Conservation (phyloP, 441 rosid genomes). For the Mallotus japonicus region DNA sequence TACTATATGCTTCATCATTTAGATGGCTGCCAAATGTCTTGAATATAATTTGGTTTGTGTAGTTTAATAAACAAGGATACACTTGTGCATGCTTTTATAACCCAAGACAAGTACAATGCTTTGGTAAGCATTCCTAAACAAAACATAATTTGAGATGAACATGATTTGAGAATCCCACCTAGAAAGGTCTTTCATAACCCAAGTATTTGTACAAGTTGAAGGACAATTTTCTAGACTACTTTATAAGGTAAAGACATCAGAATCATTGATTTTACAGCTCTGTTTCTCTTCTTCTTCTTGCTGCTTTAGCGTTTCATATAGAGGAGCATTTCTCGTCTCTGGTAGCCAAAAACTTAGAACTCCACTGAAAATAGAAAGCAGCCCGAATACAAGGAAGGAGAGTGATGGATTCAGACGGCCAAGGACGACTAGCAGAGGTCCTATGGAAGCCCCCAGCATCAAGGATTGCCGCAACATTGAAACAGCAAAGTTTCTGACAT, state of each 20-base stretch:
- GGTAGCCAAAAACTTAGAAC: slow-evolving; percentile 51
- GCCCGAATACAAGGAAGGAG: slow-evolving; percentile 50
- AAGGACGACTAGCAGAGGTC: slow-evolving; percentile 53
- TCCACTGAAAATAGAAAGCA: slow-evolving; percentile 49
- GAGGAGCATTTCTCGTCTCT: slow-evolving; percentile 59
- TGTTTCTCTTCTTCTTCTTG: slow-evolving; percentile 49
- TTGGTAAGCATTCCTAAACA: too few species aligned
- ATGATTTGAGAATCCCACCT: too few species aligned
- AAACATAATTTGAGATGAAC: too few species aligned
- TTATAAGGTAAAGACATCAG: neutral
- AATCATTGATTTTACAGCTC: slow-evolving; percentile 14
- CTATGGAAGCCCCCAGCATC: slow-evolving; percentile 68
- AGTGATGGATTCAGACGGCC: slow-evolving; percentile 49
- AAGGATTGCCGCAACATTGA: slow-evolving; percentile 56
- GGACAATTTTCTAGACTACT: too few species aligned
- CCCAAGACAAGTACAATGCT: too few species aligned
- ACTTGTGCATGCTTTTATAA: too few species aligned
- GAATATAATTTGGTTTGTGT: neutral
- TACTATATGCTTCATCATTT: too few species aligned
- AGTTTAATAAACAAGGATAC: neutral
- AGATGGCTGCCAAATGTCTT: neutral
- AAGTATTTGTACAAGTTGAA: neutral
- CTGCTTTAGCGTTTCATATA: slow-evolving; percentile 57
- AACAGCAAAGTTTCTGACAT: slow-evolving; percentile 59
- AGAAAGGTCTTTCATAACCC: too few species aligned